Evolutionary conservation across 176 grass and related monocot genomes (phyloP).

Genomic region (Aegilops longissima): DNA sequence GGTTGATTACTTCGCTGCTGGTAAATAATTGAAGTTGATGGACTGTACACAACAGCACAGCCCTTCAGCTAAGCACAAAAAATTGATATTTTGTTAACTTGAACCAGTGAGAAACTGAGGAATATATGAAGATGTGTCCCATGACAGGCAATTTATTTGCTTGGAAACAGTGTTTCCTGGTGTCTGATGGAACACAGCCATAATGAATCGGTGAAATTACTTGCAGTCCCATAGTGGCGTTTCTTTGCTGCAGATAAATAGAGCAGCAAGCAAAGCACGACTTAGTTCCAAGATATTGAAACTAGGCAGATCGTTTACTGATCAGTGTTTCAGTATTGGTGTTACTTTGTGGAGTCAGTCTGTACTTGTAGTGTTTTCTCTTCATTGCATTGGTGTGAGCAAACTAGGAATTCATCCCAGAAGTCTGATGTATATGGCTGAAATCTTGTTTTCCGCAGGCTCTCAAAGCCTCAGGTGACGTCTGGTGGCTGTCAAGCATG

Average conservation of each 20-base stretch:
- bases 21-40: too few relatives aligned
- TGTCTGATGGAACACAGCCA: neutral
- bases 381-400: neutral
- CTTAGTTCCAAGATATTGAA: neutral
- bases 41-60: neutral
- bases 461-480: constrained; percentile 46
- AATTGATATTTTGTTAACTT: neutral
- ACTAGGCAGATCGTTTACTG: neutral
- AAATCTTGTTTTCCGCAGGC: constrained; percentile 29
- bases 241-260: neutral
- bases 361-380: neutral
- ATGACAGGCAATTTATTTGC: neutral
- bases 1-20: neutral
- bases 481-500: constrained; percentile 55
- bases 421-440: neutral
- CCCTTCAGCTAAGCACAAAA: neutral
- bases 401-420: neutral
- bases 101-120: neutral
- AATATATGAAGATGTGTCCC: neutral
- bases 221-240: neutral
- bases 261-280: neutral
- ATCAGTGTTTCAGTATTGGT: neutral
- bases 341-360: neutral
- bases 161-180: neutral
- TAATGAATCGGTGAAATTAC: neutral